phyloP scores from a whole-genome alignment of 2,329 filamentous ascomycete genomes.

The Fusarium sp. region DNA sequence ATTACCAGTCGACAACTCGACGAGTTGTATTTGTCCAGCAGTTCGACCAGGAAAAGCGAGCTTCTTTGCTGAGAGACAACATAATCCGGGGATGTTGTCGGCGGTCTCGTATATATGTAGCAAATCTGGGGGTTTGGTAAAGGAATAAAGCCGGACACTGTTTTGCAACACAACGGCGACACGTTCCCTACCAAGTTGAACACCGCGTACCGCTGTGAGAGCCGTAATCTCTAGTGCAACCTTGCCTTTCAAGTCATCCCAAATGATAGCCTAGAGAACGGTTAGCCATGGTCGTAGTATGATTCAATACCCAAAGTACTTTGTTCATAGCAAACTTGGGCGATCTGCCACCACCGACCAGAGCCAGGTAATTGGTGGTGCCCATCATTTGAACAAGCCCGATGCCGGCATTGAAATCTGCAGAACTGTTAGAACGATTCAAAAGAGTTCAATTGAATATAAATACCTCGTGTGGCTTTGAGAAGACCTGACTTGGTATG shows the following conservation, averaged over 20 bases:
- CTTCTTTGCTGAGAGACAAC: constrained; percentile 77
- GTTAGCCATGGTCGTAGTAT: constrained; percentile 1
- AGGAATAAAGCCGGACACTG: constrained; percentile 83
- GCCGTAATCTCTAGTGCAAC: constrained; percentile 82
- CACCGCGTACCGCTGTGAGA: constrained; percentile 81
- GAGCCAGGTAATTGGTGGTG: constrained; percentile 85
- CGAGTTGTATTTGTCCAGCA: constrained; percentile 87
- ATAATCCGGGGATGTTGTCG: constrained; percentile 84
- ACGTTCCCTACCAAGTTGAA: constrained; percentile 79
- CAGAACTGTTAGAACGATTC: constrained; percentile 4
- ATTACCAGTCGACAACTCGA: constrained; percentile 80
- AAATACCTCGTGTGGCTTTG: constrained; percentile 64
- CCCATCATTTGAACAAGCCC: constrained; percentile 88
- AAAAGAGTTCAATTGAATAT: too few relatives aligned
- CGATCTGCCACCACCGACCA: constrained; percentile 87
- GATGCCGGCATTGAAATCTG: constrained; percentile 84
- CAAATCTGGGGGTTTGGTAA: constrained; percentile 77
- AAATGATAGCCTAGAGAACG: constrained; percentile 77
- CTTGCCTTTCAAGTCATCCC: constrained; percentile 86
- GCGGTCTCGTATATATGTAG: constrained; percentile 85
- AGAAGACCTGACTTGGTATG: constrained; percentile 78
- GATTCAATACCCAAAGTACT: constrained; percentile 55
- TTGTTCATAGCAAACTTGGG: constrained; percentile 92
- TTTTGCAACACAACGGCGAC: constrained; percentile 86
- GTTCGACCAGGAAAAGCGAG: constrained; percentile 90